Percentiles rank a stretch among this genome's conserved stretches.
Conservation (phyloP, 169 alveolate species). For the Eimeria maxima region DNA sequence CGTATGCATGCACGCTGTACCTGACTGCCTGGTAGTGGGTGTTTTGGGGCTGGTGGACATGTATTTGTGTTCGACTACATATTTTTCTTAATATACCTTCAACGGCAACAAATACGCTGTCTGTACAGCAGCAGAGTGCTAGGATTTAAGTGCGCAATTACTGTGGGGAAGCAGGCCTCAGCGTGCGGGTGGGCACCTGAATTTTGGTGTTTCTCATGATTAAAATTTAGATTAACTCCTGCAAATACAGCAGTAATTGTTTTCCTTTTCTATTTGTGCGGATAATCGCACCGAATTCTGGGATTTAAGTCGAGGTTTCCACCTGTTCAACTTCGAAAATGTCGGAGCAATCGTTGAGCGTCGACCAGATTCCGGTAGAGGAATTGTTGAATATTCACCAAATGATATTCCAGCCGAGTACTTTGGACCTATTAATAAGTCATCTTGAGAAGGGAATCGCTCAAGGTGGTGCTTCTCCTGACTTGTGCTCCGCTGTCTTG, state of each 20-base stretch:
- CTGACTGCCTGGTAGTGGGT: background rate
- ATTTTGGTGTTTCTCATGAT: background rate
- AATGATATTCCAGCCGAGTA: constrained; percentile 54
- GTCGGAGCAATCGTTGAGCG: constrained; percentile 50
- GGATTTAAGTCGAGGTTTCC: background rate
- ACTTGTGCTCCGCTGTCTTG: constrained; percentile 67
- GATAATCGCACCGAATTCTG: background rate
- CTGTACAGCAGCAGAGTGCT: background rate
- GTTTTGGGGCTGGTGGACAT: background rate
- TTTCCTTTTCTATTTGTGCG: background rate
- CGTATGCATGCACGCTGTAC: background rate
- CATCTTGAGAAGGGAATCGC: constrained; percentile 50
- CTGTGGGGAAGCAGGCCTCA: background rate
- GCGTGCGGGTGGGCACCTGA: background rate
- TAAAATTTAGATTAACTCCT: too few relatives aligned
- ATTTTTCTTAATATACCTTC: background rate
- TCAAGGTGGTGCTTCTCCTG: constrained; percentile 66
- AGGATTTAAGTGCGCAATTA: background rate
- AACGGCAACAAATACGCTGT: background rate
- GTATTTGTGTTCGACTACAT: too few relatives aligned
- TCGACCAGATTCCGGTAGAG: constrained; percentile 46
- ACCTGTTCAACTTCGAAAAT: constrained; percentile 3
- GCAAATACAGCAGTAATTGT: background rate
- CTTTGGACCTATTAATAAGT: constrained; percentile 43
- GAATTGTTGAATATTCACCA: constrained; percentile 61